A percentile compares a stretch with the other conserved stretches of the same genome.
Conservation (phyloP, 305 asterid genomes). For the Euphrasia arctica region DNA sequence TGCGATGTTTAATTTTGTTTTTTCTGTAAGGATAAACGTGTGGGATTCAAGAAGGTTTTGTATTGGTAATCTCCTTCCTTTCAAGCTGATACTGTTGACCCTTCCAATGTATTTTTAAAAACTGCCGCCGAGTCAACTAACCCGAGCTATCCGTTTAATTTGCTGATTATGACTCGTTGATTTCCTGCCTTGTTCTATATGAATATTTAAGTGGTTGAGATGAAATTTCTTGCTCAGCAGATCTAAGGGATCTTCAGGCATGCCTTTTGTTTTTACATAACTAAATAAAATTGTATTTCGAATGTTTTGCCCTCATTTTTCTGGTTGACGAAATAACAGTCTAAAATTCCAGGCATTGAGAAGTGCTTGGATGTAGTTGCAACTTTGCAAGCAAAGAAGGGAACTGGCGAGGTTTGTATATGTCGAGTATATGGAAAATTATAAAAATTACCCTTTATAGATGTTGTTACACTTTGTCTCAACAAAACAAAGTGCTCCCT, state of each 20-base stretch:
- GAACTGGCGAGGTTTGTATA: slow-evolving; percentile 61
- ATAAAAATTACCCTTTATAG: too few species aligned
- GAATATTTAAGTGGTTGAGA: slow-evolving; percentile 57
- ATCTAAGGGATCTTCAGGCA: slow-evolving; percentile 76
- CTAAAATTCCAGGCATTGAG: slow-evolving; percentile 92
- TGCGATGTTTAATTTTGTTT: not conserved
- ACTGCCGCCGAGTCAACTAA: too few species aligned
- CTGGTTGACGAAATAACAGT: slow-evolving; percentile 41
- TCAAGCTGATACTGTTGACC: too few species aligned
- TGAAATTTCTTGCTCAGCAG: slow-evolving; percentile 94
- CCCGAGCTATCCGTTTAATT: not conserved
- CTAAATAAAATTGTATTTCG: too few species aligned
- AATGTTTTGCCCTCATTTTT: slow-evolving; percentile 10
- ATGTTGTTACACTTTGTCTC: too few species aligned
- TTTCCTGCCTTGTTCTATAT: not conserved
- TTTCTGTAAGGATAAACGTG: not conserved
- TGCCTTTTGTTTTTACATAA: not conserved
- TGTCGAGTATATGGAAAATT: not conserved
- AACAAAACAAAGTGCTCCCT: not conserved
- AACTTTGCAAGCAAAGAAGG: slow-evolving; percentile 81
- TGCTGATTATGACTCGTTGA: slow-evolving; percentile 3
- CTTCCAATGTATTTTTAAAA: too few species aligned
- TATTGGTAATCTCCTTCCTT: too few species aligned
- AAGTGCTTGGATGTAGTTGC: slow-evolving; percentile 86
- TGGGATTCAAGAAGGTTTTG: not conserved